phyloP scores from a whole-genome alignment of 768 basidiomycete genomes.

The Naematelia aurantialba region DNA sequence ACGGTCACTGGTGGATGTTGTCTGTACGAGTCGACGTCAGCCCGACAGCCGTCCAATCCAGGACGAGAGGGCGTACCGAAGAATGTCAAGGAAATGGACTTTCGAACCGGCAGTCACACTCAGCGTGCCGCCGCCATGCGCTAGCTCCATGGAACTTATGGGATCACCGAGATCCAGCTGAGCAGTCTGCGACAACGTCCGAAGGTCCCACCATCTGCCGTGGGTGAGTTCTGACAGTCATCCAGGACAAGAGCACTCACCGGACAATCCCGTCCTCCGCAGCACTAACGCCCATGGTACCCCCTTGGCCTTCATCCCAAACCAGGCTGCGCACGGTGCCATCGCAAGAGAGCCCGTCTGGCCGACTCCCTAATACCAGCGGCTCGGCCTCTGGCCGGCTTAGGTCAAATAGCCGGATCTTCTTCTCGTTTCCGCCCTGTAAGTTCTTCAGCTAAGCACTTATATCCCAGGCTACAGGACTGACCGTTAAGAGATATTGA shows the following conservation, averaged over 20 bases:
- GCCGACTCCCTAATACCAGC: slow-evolving; percentile 65
- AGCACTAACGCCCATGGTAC: slow-evolving; percentile 71
- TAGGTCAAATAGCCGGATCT: slow-evolving; percentile 90
- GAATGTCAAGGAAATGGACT: slow-evolving; percentile 75
- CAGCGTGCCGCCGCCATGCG: slow-evolving; percentile 68
- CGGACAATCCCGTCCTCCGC: slow-evolving; percentile 89
- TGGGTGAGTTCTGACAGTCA: too few species aligned
- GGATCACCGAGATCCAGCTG: slow-evolving; percentile 69
- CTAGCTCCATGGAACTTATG: slow-evolving; percentile 92
- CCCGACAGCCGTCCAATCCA: background rate
- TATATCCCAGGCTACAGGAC: slow-evolving; percentile 1
- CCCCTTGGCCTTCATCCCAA: slow-evolving; percentile 75
- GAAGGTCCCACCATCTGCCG: slow-evolving; percentile 91
- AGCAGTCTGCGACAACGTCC: slow-evolving; percentile 68
- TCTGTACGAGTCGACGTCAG: slow-evolving; percentile 59
- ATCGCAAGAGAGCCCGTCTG: slow-evolving; percentile 64
- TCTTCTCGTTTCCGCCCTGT: slow-evolving; percentile 96
- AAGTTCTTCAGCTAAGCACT: background rate
- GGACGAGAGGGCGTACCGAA: slow-evolving; percentile 54
- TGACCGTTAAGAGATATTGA: slow-evolving; percentile 48
- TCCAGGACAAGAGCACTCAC: slow-evolving; percentile 55
- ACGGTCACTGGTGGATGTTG: slow-evolving; percentile 68
- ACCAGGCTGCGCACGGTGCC: slow-evolving; percentile 89
- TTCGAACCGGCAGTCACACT: slow-evolving; percentile 88
- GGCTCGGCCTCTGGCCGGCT: slow-evolving; percentile 80